Evolutionary conservation across 176 grass and related monocot species (phyloP), one percentile per base, ranked within the genome.

Genomic region (Carex pumila): DNA sequence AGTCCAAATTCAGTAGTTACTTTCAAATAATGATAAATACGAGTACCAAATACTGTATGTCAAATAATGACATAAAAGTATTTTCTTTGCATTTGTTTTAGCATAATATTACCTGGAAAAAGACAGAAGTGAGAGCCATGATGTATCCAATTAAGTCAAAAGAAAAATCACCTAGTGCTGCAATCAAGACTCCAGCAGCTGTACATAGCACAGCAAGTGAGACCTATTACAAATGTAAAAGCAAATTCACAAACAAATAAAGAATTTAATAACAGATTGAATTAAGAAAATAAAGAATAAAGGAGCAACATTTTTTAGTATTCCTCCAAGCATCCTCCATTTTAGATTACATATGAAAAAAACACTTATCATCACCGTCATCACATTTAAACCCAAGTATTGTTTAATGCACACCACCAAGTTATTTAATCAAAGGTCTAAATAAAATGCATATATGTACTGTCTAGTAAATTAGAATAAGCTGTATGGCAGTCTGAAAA

Each of bases 101-200:
- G 83, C 67, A 85, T 83, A 84, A 71, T 29, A 86, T 31, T 84
- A 98, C 95, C 95, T 98, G 95, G 84, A 98, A 98, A 90, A 98
- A 98, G 61, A 98, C 92, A 34, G 95, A 98, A 18, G 77, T 93
- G 41, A 98, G 86, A 87, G 95, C 95, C 95, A 98, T 98, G 83
- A 88, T 85, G 75, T 98, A 98, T 71, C 95, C 95, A 92, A 90
- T 90, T 21, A 95, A 55, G 65, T 98, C 92, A 89, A 98, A 98
- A 39, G 92, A 98, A 92, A 98, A 98, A 88, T 98, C 95, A 80
- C 95, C 95, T 75, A 98, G 75, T 61, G 95, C 91, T 12, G 95
- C 95, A 86, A 98, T 87, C 18, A 98, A 81, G 80, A 98, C 95
- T 85, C 95, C 95, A 53, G 87, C 71, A 11, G 95, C 92, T 1